Base-by-base conservation (phyloP, 208 protist genomes). In the Leishmania tarentolae region DNA sequence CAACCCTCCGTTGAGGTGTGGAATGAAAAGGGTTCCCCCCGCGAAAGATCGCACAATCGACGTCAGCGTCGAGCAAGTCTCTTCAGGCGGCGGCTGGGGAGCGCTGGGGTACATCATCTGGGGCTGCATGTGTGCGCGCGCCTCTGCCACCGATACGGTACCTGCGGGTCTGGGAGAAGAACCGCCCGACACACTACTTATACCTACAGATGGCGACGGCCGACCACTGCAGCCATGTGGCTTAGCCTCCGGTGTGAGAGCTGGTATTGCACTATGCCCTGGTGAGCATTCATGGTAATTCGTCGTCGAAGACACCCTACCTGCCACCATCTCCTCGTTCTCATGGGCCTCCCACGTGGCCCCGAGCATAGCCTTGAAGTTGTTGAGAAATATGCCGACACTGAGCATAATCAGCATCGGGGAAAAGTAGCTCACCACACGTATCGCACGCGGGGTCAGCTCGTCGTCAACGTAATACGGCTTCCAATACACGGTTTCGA, bases 31-130 rank as follows among this genome's bases (percentile, higher is more conserved):
- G 57, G 65, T 82, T 61, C 83, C 83, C 31, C 63, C 75, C 57
- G 85, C 75, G n/a, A 81, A 83, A 0, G 87, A 90, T 31, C 81
- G 83, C 78, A 90, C 79, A 69, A 90, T 90, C 8, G 87, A 90
- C 1, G 81, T 88, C 7, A 86, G 87, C 13, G 84, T 82, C 53
- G 82, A 83, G 19, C 46, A 46, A 35, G 69, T 70, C 17, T 79
- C 66, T 37, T 83, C 85, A 3, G 37, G 35, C 24, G 15, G 50
- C 19, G 40, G 50, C 21, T 37, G 15, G 21, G 42, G 24, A 28
- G 57, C 69, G 35, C 35, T 17, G 31, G 35, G 68, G 13, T 75
- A 7, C 21, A 53, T 7, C 15, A 70, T 15, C 2, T 8, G 35
- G 24, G 47, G 31, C 72, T 44, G 72, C 11, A 24, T 0, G n/a